phyloP scores from a whole-genome alignment of 345 rosid species.

The Stellera chamaejasme region DNA sequence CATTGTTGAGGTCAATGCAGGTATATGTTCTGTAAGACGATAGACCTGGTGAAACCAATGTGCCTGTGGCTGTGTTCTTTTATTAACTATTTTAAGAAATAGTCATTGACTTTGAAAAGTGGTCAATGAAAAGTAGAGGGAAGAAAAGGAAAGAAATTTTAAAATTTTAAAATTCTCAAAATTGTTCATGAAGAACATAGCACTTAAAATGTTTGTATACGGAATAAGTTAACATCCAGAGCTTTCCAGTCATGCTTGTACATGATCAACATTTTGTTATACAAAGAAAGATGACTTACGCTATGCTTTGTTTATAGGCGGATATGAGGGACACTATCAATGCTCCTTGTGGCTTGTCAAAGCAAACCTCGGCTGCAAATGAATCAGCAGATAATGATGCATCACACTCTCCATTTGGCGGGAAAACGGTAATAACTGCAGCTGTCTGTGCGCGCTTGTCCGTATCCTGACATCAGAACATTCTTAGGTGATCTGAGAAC shows the following conservation, averaged over 20 bases:
- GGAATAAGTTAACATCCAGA: too few relatives aligned
- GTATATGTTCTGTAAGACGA: constrained; percentile 21
- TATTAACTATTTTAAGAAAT: too few relatives aligned
- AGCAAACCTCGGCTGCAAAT: constrained; percentile 55
- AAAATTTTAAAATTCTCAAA: too few relatives aligned
- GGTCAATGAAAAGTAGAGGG: too few relatives aligned
- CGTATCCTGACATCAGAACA: not conserved
- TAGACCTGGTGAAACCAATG: too few relatives aligned
- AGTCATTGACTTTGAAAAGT: too few relatives aligned
- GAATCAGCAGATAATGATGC: constrained; percentile 50
- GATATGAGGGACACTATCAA: constrained; percentile 94
- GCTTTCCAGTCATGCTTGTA: too few relatives aligned
- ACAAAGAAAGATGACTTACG: not conserved
- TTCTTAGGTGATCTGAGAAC: constrained; percentile 6
- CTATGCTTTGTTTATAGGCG: constrained; percentile 31
- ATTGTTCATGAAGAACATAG: too few relatives aligned
- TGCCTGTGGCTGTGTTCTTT: too few relatives aligned
- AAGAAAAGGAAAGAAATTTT: too few relatives aligned
- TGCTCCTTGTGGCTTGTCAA: constrained; percentile 72
- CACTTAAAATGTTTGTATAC: too few relatives aligned
- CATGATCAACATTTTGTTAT: too few relatives aligned
- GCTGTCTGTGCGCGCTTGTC: constrained; percentile 4
- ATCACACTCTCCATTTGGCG: constrained; percentile 90
- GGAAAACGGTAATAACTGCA: constrained; percentile 64
- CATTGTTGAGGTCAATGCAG: constrained; percentile 85